Evolutionary conservation across 768 basidiomycete genomes (phyloP), one percentile per base, ranked within the genome.

Genomic region (Hericium erinaceus): DNA sequence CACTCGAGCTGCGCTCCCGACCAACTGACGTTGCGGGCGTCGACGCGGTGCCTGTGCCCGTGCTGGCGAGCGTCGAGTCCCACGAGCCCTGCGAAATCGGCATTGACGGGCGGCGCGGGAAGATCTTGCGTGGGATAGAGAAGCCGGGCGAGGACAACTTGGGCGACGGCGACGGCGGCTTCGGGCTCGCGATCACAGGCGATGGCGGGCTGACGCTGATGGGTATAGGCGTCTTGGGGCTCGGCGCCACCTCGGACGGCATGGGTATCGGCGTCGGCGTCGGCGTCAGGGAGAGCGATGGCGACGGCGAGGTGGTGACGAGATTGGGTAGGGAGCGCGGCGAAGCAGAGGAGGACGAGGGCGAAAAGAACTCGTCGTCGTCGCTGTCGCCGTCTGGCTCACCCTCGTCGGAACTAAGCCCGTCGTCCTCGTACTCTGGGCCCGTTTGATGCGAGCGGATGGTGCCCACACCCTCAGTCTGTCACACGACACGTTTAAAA

Each of bases 391-490:
- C 70, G 26, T 76, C 75, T 15, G 73, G 73, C 37, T 79, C 78
- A 70, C 71, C 26, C 77, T 78, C 78, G 41, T 80, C 80, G 0
- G 77, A 79, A 28, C 83, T 86, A 10, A 90, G 72, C 4, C 85
- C 91, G 64, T 92, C 92, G 64, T 93, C 92, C 66, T 86, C 79
- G 61, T 80, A 82, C 22, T 75, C 79, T 2, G 80, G 80, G 7
- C 75, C 77, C 4, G 60, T 67, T 18, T 80, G 73, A 66, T 82
- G 73, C 2, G 84, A 86, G 28, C 87, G 85, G 24, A 90, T 73
- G 2, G 92, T 94, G 54, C 92, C 92, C 28, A 93, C 83, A 24
- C 92, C 89, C 70, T 90, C 84, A 10, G 89, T 92, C 91, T 94
- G 64, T 12, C 11, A 16, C 55, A 24, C 20, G 49, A n/a, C 44